Evolutionary conservation across 2,329 filamentous ascomycete genomes (phyloP), one percentile per base, ranked within the genome.

Genomic region (Karstenula rhodostoma): DNA sequence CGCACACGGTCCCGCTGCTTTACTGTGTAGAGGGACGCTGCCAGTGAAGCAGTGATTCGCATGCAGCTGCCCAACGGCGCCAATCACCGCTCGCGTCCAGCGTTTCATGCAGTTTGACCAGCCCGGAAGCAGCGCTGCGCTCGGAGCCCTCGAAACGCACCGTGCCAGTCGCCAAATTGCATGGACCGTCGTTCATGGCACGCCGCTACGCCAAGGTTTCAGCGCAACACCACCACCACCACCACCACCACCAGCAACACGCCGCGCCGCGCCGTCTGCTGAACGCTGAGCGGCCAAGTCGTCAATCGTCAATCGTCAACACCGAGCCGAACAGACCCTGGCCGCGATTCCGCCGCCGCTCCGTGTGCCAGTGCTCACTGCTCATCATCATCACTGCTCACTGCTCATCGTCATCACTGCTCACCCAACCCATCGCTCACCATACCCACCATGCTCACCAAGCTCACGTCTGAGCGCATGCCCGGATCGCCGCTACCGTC

Each of bases 91-190:
- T 3, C 51, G 42, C 42, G 17, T 55, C 62, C 60, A 67, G 61
- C 71, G 72, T 73, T 74, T 74, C 73, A 75, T 65, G 59, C 64
- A 73, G 29, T 32, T 32, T 32, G 29, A 32, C 29, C 29, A 32
- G 29, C 29, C 70, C 64, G 65, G 58, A 72, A 70, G 54, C 61
- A 64, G 60, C 47, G 17, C 37, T 35, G 17, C 17, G 37, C 37
- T n/a, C 37, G 37, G 13, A 7, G 53, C 58, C 57, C 62, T 56
- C 55, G 57, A 58, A 61, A 62, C 59, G 55, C 42, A 17, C 46
- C 29, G 10, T 42, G 17, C 52, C 42, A 29, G 35, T 13, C 44
- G 19, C 40, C 56, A 54, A 23, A 53, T 48, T 58, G 56, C 49
- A 25, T 40, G 42, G 53, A 55, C 56, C 62, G 60, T 49, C 57